Conservation (phyloP, 176 grass and related monocot genomes). For the Calamus simplicifolius region DNA sequence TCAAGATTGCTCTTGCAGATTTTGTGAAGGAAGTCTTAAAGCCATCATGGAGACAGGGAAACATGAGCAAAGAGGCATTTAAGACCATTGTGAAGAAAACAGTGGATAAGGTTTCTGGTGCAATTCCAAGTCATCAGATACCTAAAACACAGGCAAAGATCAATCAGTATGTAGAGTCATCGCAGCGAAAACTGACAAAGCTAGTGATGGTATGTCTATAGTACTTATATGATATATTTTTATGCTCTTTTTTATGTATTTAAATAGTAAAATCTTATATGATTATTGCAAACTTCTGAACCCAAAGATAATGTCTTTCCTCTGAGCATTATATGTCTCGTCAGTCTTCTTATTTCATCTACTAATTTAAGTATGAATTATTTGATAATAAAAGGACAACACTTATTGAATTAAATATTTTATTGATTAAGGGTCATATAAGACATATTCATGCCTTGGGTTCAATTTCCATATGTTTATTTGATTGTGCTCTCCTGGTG, state of each 20-base stretch:
- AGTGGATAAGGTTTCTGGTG: constrained; percentile 24
- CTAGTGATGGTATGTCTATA: constrained; percentile 82
- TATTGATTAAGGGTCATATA: too few species aligned
- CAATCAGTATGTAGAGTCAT: constrained; percentile 74
- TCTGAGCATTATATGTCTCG: too few species aligned
- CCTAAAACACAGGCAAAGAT: constrained; percentile 86
- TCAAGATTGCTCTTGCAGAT: constrained; percentile 26
- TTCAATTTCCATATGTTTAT: too few species aligned
- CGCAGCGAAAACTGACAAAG: constrained; percentile 88
- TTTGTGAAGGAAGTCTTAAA: constrained; percentile 37
- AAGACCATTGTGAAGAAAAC: constrained; percentile 36
- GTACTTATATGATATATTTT: constrained; percentile 16
- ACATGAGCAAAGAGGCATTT: constrained; percentile 24
- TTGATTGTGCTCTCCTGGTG: too few species aligned
- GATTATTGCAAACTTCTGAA: constrained; percentile 1
- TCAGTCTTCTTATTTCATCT: too few species aligned
- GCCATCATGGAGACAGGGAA: constrained; percentile 30
- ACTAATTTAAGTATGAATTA: too few species aligned
- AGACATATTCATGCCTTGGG: too few species aligned
- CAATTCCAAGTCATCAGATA: constrained; percentile 60
- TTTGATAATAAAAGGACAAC: too few species aligned
- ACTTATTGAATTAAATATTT: too few species aligned
- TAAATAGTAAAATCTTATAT: background rate
- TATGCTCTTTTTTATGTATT: constrained; percentile 20
- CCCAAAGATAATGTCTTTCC: too few species aligned